Evolutionary conservation across 352 stramenopile genomes (phyloP).

Genomic region (Pythium dissimile): DNA sequence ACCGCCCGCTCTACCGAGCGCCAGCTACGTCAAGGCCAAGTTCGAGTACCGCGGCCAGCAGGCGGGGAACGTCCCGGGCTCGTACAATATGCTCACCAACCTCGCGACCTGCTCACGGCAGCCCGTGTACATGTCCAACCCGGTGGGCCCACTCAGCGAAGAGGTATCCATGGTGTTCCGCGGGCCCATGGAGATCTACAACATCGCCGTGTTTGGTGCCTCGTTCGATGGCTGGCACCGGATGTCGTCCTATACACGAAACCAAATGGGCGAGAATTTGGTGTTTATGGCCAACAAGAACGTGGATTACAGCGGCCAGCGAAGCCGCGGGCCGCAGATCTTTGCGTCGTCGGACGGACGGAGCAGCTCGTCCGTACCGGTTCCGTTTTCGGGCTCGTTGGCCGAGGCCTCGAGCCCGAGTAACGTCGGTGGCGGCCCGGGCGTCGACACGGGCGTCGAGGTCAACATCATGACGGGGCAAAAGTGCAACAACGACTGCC

Average conservation of each 20-base stretch:
- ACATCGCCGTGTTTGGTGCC: constrained; percentile 51
- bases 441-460: constrained; percentile 48
- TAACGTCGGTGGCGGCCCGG: constrained; percentile 33
- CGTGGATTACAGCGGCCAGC: constrained; percentile 46
- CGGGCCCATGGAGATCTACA: constrained; percentile 49
- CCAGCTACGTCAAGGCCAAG: neutral
- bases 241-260: constrained; percentile 49
- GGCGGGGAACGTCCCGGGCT: constrained; percentile 18
- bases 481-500: constrained; percentile 35
- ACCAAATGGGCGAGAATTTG: constrained; percentile 39
- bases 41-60: constrained; percentile 16
- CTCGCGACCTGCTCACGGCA: constrained; percentile 2
- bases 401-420: constrained; percentile 35
- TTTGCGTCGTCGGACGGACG: constrained; percentile 51
- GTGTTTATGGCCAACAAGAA: constrained; percentile 80
- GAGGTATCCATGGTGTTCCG: constrained; percentile 60
- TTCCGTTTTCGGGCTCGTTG: constrained; percentile 39
- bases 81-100: constrained; percentile 7
- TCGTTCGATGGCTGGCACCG: constrained; percentile 23
- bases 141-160: constrained; percentile 45
- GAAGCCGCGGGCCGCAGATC: constrained; percentile 36
- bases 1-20: neutral
- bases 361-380: constrained; percentile 17
- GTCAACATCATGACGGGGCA: constrained; percentile 61
- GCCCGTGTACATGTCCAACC: constrained; percentile 8